Conservation (phyloP, 352 stramenopile genomes). For the Phytopythium chamaehyphon region DNA sequence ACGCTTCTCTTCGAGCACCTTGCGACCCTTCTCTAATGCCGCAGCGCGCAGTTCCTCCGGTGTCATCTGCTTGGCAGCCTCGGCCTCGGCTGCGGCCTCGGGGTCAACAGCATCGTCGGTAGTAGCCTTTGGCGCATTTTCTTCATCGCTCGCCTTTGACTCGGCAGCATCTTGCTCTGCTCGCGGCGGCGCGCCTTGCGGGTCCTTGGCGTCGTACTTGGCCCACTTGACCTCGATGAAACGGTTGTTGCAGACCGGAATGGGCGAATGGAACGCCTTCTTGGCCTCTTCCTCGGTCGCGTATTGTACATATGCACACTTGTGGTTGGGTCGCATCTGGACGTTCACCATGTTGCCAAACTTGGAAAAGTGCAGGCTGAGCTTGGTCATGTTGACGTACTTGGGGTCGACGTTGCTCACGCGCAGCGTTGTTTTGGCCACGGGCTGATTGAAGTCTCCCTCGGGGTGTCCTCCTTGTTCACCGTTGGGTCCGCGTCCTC, state of each 20-base stretch:
- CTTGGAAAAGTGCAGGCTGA: slow-evolving; percentile 85
- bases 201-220: slow-evolving; percentile 72
- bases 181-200: slow-evolving; percentile 37
- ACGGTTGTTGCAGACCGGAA: slow-evolving; percentile 87
- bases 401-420: slow-evolving; percentile 85
- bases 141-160: slow-evolving; percentile 26
- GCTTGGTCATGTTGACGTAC: slow-evolving; percentile 88
- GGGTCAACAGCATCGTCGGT: slow-evolving; percentile 12
- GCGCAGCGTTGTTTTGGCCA: slow-evolving; percentile 71
- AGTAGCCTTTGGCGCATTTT: slow-evolving; percentile 3
- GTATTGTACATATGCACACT: slow-evolving; percentile 86
- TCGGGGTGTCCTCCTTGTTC: slow-evolving; percentile 4
- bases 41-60: slow-evolving; percentile 66
- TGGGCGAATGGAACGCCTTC: slow-evolving; percentile 84
- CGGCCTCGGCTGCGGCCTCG: slow-evolving; percentile 11
- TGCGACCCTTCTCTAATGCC: slow-evolving; percentile 72
- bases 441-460: not conserved
- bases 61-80: slow-evolving; percentile 60
- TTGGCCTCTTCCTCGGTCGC: slow-evolving; percentile 76
- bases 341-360: slow-evolving; percentile 89
- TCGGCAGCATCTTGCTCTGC: slow-evolving; percentile 31
- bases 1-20: slow-evolving; percentile 84
- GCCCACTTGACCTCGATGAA: slow-evolving; percentile 89
- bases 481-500: slow-evolving; percentile 26
- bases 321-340: slow-evolving; percentile 78